phyloP scores from a whole-genome alignment of 371 early-diverging fungal species.

The Circinella minor region DNA sequence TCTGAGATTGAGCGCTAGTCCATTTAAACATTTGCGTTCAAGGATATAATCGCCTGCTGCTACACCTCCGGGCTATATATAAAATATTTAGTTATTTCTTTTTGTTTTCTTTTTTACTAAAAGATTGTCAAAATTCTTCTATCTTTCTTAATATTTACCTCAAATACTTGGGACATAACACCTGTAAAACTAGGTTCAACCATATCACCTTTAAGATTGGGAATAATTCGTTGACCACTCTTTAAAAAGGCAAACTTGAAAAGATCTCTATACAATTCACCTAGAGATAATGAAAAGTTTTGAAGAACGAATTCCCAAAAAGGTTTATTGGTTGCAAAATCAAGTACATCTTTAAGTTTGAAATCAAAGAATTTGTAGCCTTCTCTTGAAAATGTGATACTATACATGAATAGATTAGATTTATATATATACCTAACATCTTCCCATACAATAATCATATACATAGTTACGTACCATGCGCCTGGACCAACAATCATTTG shows the following conservation, averaged over 20 bases:
- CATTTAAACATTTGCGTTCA: constrained; percentile 50
- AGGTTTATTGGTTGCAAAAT: constrained; percentile 36
- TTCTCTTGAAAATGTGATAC: constrained; percentile 51
- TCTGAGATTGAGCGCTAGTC: constrained; percentile 45
- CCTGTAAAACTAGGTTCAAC: constrained; percentile 54
- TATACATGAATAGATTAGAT: not conserved
- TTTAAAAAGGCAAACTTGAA: constrained; percentile 48
- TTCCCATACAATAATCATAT: too few species aligned
- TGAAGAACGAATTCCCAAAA: constrained; percentile 48
- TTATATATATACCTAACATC: too few species aligned
- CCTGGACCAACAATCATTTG: constrained; percentile 56
- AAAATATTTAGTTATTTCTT: not conserved
- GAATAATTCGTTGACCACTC: constrained; percentile 43
- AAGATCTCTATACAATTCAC: constrained; percentile 51
- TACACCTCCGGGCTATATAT: constrained; percentile 33
- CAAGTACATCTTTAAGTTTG: constrained; percentile 36
- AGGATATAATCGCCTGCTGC: constrained; percentile 53
- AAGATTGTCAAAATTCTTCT: not conserved
- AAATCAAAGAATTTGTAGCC: constrained; percentile 48
- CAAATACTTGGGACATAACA: constrained; percentile 55
- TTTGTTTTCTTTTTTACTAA: not conserved
- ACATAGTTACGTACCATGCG: constrained; percentile 34
- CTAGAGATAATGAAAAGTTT: constrained; percentile 44
- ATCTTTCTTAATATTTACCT: constrained; percentile 17
- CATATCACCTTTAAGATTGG: constrained; percentile 46